These are phyloP conservation scores for Scleroderma citrinum DNA, from an alignment of 768 basidiomycete species.

Conservation along the genomic window DNA sequence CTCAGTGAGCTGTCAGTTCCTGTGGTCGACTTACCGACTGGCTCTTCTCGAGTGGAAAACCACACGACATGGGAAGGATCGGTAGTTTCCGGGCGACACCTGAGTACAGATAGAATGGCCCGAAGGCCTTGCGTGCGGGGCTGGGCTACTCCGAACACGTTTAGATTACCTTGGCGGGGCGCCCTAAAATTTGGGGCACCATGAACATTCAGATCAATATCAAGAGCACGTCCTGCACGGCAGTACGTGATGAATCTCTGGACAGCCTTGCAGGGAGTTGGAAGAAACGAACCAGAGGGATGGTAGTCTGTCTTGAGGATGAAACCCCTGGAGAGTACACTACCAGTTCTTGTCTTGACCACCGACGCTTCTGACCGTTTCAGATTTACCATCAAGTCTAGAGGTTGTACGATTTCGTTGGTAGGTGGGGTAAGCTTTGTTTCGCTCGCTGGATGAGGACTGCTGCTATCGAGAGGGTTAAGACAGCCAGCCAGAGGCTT, in stretches of 20 bases:
- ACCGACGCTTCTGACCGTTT: constrained; percentile 65
- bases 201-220: constrained; percentile 86
- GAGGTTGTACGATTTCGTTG: constrained; percentile 22
- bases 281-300: constrained; percentile 52
- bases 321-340: constrained; percentile 81
- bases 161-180: constrained; percentile 69
- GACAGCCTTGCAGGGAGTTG: neutral
- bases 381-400: constrained; percentile 60
- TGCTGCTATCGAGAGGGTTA: constrained; percentile 4
- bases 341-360: constrained; percentile 78
- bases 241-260: constrained; percentile 3
- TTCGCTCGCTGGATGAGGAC: constrained; percentile 2
- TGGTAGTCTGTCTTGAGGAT: constrained; percentile 94
- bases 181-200: constrained; percentile 96
- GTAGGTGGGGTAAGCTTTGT: neutral
- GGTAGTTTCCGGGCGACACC: constrained; percentile 58
- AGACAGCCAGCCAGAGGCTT: constrained; percentile 3
- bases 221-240: constrained; percentile 69
- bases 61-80: constrained; percentile 79
- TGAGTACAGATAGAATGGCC: constrained; percentile 81
- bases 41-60: constrained; percentile 97
- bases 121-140: constrained; percentile 89
- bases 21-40: constrained; percentile 56
- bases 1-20: no score
- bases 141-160: constrained; percentile 94